Evolutionary conservation across 2,329 filamentous ascomycete genomes (phyloP).

Genomic region (Colletotrichum sp.): DNA sequence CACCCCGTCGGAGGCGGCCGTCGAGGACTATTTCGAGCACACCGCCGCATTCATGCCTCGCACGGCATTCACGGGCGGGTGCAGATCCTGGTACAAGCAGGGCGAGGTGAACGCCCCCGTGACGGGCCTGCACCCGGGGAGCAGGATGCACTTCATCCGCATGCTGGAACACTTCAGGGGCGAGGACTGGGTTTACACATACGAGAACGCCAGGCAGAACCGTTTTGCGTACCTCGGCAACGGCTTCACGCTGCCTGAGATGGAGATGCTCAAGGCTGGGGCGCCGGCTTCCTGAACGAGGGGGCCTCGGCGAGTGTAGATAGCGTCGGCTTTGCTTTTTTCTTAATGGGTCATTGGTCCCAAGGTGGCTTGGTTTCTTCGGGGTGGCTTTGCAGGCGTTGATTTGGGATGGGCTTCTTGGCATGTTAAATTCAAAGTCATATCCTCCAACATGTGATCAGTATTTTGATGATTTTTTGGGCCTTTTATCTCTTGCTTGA

Average conservation of each 20-base stretch:
- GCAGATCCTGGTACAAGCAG: slow-evolving; percentile 59
- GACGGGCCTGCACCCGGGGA: slow-evolving; percentile 55
- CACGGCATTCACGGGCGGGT: slow-evolving; percentile 53
- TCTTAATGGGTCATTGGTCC: background rate
- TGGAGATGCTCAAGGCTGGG: slow-evolving; percentile 19
- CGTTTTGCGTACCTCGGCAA: slow-evolving; percentile 59
- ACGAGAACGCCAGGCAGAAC: slow-evolving; percentile 41
- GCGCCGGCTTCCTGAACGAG: background rate
- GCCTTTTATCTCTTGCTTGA: fast-evolving
- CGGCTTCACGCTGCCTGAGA: slow-evolving; percentile 54
- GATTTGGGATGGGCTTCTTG: background rate
- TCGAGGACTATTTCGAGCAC: slow-evolving; percentile 57
- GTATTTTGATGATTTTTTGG: background rate
- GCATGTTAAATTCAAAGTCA: background rate
- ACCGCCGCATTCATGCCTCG: slow-evolving; percentile 56
- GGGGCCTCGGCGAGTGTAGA: background rate
- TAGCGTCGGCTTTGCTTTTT: background rate
- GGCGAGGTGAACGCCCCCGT: slow-evolving; percentile 48
- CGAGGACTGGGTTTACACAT: slow-evolving; percentile 60
- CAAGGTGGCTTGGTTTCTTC: background rate
- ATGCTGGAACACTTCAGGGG: slow-evolving; percentile 56
- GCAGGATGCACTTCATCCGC: slow-evolving; percentile 57
- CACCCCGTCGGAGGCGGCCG: slow-evolving; percentile 48
- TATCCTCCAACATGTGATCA: background rate
- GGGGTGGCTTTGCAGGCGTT: slow-evolving; percentile 15